Conservation (phyloP, 2,329 filamentous ascomycete genomes). For the Lasiodiplodia sp. region DNA sequence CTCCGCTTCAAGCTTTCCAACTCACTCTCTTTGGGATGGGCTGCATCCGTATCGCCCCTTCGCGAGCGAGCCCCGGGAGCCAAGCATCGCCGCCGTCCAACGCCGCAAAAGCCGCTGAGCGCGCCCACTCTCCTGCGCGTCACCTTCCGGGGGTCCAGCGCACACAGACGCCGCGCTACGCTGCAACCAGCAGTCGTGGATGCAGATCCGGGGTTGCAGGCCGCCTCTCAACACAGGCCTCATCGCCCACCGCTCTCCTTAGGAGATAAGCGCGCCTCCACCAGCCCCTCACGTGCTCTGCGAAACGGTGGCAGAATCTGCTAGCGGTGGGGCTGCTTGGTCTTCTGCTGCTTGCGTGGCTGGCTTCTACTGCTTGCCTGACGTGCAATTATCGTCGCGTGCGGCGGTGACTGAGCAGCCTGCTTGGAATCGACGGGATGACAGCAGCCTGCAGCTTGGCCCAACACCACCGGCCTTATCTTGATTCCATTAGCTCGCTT, state of each 20-base stretch:
- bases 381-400: constrained; percentile 9
- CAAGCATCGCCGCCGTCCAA: constrained; percentile 6
- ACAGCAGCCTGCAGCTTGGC: constrained; percentile 18
- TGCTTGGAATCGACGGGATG: constrained; percentile 3
- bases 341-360: constrained; percentile 14
- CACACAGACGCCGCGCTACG: constrained; percentile 4
- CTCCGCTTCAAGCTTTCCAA: background rate
- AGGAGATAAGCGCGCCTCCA: constrained; percentile 12
- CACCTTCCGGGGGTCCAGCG: background rate
- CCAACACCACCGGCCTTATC: constrained; percentile 20
- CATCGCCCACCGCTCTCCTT: constrained; percentile 14
- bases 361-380: background rate
- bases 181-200: constrained; percentile 15
- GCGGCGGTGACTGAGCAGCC: background rate
- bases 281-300: constrained; percentile 5
- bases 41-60: background rate
- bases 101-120: constrained; percentile 20
- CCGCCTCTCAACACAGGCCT: background rate
- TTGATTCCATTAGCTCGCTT: constrained; percentile 23
- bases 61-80: background rate
- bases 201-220: constrained; percentile 18
- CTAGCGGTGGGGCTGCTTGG: background rate
- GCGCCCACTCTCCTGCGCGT: constrained; percentile 16
- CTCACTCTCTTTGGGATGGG: background rate
- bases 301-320: background rate